phyloP scores from a whole-genome alignment of 495 filamentous ascomycete species.

The Xylona heveae region DNA sequence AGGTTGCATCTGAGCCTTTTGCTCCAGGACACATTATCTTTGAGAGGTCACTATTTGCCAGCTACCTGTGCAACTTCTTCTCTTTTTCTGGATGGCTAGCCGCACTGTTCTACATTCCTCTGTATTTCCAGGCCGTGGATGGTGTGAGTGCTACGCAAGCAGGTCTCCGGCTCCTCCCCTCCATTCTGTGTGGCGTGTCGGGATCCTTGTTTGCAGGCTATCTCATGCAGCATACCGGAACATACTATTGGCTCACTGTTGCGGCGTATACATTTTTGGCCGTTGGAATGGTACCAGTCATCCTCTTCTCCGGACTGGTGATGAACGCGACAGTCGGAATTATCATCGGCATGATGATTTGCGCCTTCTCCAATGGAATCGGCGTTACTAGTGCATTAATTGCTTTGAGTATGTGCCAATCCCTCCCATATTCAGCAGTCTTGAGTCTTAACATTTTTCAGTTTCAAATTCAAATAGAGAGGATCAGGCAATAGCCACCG shows the following conservation, averaged over 20 bases:
- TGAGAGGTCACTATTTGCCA: slow-evolving; percentile 40
- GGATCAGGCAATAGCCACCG: slow-evolving; percentile 63
- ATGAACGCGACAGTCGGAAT: slow-evolving; percentile 23
- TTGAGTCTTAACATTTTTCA: slow-evolving; percentile 2
- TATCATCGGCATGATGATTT: slow-evolving; percentile 30
- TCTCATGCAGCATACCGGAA: slow-evolving; percentile 56
- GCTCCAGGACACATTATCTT: slow-evolving; percentile 67
- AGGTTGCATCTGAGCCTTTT: slow-evolving; percentile 55
- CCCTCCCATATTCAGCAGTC: no score
- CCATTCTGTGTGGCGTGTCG: slow-evolving; percentile 36
- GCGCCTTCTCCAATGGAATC: slow-evolving; percentile 39
- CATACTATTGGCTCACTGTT: slow-evolving; percentile 57
- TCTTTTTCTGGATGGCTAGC: slow-evolving; percentile 44
- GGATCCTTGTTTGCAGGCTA: slow-evolving; percentile 50
- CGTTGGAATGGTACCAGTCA: slow-evolving; percentile 29
- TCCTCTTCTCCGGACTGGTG: slow-evolving; percentile 35
- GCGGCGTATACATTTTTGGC: slow-evolving; percentile 28
- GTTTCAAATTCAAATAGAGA: slow-evolving; percentile 43
- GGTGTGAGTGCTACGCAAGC: slow-evolving; percentile 41
- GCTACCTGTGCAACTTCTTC: slow-evolving; percentile 60
- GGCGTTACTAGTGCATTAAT: slow-evolving; percentile 54
- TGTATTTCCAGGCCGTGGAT: slow-evolving; percentile 61
- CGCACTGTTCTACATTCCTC: slow-evolving; percentile 51
- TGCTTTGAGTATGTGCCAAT: slow-evolving; percentile 25
- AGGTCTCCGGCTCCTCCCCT: slow-evolving; percentile 46